These are phyloP conservation scores for Eimeria necatrix DNA, from an alignment of 169 alveolate species.

Conservation along the genomic window DNA sequence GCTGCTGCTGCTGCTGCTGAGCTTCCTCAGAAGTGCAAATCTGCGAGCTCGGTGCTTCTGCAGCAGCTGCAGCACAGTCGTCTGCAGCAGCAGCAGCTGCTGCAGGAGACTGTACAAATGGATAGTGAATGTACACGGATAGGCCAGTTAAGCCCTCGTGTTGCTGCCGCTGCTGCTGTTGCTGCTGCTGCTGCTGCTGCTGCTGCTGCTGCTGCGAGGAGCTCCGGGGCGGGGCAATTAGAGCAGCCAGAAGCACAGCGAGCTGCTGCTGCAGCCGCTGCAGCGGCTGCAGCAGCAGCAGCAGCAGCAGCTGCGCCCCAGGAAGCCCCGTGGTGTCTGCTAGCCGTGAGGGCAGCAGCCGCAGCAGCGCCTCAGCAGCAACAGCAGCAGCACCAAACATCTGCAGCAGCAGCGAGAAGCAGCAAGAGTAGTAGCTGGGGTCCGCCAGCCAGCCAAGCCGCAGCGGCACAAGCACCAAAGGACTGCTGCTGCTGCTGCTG, in stretches of 20 bases:
- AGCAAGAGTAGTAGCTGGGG: background rate
- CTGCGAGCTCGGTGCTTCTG: background rate
- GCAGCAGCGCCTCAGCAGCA: background rate
- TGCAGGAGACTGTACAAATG: slow-evolving; percentile 1
- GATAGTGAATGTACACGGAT: slow-evolving; percentile 48
- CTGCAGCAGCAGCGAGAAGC: slow-evolving; percentile 13
- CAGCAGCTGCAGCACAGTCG: too few species aligned
- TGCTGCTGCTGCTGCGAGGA: slow-evolving; percentile 7
- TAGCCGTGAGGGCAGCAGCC: background rate
- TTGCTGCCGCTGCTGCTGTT: slow-evolving; percentile 39
- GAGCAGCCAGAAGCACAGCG: too few species aligned
- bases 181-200: slow-evolving; percentile 55
- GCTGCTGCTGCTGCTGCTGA: slow-evolving; percentile 40
- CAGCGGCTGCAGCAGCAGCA: slow-evolving; percentile 52
- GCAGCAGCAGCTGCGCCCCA: slow-evolving; percentile 11
- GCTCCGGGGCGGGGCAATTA: too few species aligned
- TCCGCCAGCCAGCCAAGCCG: slow-evolving; percentile 6
- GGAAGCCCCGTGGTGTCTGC: background rate
- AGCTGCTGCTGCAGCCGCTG: slow-evolving; percentile 23
- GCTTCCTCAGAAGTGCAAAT: background rate
- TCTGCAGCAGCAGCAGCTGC: background rate
- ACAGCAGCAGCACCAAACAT: background rate
- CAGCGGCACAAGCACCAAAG: slow-evolving; percentile 10
- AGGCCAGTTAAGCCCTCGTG: slow-evolving; percentile 39
- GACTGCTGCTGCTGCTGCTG: slow-evolving; percentile 30